Conservation (phyloP, 2,329 filamentous ascomycete genomes). For the Ascochyta rabiei region DNA sequence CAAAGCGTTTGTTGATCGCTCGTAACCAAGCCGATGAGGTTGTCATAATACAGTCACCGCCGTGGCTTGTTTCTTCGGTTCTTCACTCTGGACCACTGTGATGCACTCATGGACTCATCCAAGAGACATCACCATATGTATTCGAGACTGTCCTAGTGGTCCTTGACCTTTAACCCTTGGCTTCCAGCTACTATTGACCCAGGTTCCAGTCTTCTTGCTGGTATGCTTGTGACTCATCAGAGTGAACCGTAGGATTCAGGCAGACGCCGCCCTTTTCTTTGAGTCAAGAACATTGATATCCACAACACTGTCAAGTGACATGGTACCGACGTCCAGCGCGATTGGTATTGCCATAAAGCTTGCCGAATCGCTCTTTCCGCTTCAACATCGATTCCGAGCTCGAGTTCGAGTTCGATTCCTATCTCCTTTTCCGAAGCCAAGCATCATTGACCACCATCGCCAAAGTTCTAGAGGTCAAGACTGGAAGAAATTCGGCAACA, state of each 20-base stretch:
- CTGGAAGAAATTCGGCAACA: background rate
- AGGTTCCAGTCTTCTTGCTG: background rate
- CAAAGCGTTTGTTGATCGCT: no score
- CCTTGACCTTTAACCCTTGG: background rate
- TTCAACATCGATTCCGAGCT: background rate
- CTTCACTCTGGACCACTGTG: no score
- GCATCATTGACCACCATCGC: background rate
- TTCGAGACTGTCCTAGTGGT: no score
- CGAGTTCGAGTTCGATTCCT: background rate
- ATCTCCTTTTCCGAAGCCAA: background rate
- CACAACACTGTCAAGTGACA: background rate
- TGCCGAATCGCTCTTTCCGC: background rate
- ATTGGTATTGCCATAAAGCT: background rate
- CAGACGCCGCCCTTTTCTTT: slow-evolving; percentile 13
- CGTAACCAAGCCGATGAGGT: no score
- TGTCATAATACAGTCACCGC: no score
- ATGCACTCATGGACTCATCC: no score
- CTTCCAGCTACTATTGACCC: background rate
- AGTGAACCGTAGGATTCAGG: background rate
- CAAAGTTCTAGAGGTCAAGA: background rate
- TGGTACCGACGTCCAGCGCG: background rate
- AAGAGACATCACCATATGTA: no score
- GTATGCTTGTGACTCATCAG: slow-evolving; percentile 3
- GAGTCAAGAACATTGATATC: background rate
- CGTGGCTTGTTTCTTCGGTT: no score